Percentiles rank a stretch among this genome's conserved stretches.
phyloP scores from a whole-genome alignment of 225 moss, liverwort and hornwort genomes.

The Climacium dendroides region DNA sequence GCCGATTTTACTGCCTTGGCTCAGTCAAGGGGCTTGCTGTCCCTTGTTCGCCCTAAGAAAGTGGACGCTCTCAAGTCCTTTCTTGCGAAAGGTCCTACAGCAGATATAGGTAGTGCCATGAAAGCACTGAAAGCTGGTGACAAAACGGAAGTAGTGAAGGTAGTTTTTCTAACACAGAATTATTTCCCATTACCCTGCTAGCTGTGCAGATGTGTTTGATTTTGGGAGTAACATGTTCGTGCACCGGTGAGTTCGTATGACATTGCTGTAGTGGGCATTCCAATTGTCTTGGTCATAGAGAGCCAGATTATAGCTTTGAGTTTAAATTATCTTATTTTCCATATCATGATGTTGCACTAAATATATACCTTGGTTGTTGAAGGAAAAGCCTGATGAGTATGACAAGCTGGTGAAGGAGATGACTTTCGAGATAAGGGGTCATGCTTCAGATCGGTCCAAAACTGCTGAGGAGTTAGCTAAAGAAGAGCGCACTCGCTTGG shows the following conservation, averaged over 20 bases:
- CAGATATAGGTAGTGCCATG: slow-evolving; percentile 6
- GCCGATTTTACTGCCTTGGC: slow-evolving; percentile 73
- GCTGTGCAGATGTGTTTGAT: background rate
- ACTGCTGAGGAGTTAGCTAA: slow-evolving; percentile 65
- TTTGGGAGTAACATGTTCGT: background rate
- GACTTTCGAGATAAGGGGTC: slow-evolving; percentile 81
- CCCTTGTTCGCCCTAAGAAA: slow-evolving; percentile 77
- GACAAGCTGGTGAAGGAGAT: slow-evolving; percentile 93
- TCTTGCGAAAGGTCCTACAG: slow-evolving; percentile 25
- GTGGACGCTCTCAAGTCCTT: slow-evolving; percentile 49
- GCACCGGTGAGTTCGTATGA: background rate
- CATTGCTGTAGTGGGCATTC: background rate
- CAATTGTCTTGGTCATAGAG: background rate
- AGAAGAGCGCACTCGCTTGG: slow-evolving; percentile 76
- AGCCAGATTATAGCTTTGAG: background rate
- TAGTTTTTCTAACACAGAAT: background rate
- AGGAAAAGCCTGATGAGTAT: slow-evolving; percentile 86
- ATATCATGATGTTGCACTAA: background rate
- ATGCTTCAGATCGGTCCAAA: slow-evolving; percentile 79
- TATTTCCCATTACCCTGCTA: background rate
- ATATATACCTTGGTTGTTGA: background rate
- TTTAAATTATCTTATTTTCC: background rate
- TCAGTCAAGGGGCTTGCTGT: slow-evolving; percentile 52
- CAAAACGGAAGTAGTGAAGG: slow-evolving; percentile 32
- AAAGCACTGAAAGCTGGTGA: slow-evolving; percentile 30